Base-by-base conservation (phyloP, 805 yeast genomes). In the Ogataea trehaloabstinens region DNA sequence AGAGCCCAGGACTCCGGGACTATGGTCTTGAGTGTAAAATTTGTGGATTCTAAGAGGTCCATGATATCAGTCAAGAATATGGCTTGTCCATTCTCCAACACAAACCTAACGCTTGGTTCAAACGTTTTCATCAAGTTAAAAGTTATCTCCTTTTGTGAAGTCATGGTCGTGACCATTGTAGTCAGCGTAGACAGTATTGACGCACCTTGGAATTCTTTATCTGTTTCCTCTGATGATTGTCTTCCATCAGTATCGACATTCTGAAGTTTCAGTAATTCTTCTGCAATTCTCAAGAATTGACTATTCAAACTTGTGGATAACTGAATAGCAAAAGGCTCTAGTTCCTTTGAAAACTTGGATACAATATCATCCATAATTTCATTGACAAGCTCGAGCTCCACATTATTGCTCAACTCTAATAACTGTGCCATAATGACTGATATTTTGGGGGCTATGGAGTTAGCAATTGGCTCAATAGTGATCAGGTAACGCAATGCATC, bases 301-400 rank as follows among this genome's bases (percentile, higher is more conserved):
- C 78, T 78, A 12, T 82, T 81, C 51, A 84, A 65, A 55, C 80
- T 75, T 3, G 58, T 56, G 20, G 83, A 75, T 39, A 85, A 63
- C 41, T 83, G 82, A n/a, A 78, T 70, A 27, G 95, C 91, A 60
- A 86, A 91, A 13, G 99, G 98, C 44, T 89, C 90, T 45, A 91
- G 70, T 61, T 90, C 93, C 47, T 80, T 82, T 5, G 93, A 73
- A 64, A 84, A 93, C 47, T 77, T 79, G 50, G 88, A 93, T 12
- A 91, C 97, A 53, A 93, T 81, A 49, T 86, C 95, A 66, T 91
- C 97, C 87, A 91, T 87, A 4, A 91, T 93, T 18, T 83, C 84
- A 31, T 89, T 78, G 20, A 91, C 73, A 3, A 88, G 74, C 54
- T 93, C 99, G 35, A 85, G 77, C 55, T 91, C 97, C 45, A 87